phyloP scores from a whole-genome alignment of 2,329 filamentous ascomycete genomes.

The Rutstroemia sp. region DNA sequence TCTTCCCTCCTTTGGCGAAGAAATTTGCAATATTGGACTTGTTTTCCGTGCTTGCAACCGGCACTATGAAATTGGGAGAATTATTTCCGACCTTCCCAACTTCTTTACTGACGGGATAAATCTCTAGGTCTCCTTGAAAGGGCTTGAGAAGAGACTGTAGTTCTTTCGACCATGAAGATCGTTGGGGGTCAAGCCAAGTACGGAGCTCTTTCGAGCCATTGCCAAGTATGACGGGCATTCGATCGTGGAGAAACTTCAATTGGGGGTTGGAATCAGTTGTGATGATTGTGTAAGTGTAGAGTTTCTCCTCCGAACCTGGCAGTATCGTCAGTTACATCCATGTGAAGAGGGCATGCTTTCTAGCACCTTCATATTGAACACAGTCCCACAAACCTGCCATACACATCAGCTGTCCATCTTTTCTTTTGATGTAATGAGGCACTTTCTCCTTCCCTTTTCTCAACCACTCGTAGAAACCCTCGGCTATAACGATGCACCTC shows the following conservation, averaged over 20 bases:
- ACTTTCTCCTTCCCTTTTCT: slow-evolving; percentile 77
- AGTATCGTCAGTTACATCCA: slow-evolving; percentile 7
- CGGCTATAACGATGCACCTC: slow-evolving; percentile 77
- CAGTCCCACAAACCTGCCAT: slow-evolving; percentile 91
- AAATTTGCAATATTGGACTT: slow-evolving; percentile 93
- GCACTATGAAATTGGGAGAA: slow-evolving; percentile 74
- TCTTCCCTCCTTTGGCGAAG: slow-evolving; percentile 52
- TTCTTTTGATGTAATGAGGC: slow-evolving; percentile 76
- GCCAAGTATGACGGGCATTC: slow-evolving; percentile 92
- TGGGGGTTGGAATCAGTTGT: slow-evolving; percentile 82
- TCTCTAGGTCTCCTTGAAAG: slow-evolving; percentile 69
- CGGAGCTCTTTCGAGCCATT: slow-evolving; percentile 62
- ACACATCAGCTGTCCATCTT: slow-evolving; percentile 72
- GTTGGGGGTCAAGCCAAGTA: slow-evolving; percentile 71
- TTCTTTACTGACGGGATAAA: slow-evolving; percentile 79
- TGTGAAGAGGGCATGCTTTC: not conserved
- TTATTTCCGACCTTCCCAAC: slow-evolving; percentile 94
- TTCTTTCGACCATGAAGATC: slow-evolving; percentile 67
- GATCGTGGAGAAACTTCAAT: slow-evolving; percentile 79
- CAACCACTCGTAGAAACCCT: slow-evolving; percentile 96
- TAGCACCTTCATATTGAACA: slow-evolving; percentile 65
- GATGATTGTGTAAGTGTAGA: slow-evolving; percentile 89
- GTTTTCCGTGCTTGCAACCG: slow-evolving; percentile 77
- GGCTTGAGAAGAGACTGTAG: slow-evolving; percentile 75
- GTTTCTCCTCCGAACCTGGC: slow-evolving; percentile 52